Evolutionary conservation across 2,329 filamentous ascomycete genomes (phyloP).

Genomic region (Fusarium sp.): DNA sequence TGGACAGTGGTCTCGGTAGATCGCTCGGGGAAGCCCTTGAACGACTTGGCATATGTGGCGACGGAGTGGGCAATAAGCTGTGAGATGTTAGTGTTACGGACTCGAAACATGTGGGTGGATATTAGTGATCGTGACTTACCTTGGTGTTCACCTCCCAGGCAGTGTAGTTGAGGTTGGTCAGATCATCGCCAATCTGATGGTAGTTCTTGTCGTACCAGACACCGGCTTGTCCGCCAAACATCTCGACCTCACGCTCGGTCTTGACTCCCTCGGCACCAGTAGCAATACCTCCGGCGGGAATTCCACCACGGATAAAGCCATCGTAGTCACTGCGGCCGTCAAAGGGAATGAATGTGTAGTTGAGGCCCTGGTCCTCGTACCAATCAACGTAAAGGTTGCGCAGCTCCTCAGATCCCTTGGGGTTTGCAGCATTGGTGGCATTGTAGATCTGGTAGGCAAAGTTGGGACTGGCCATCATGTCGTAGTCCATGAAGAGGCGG

Average conservation of each 20-base stretch:
- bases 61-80: conserved; percentile 78
- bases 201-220: conserved; percentile 71
- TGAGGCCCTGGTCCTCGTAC: conserved; percentile 72
- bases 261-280: conserved; percentile 84
- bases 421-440: conserved; percentile 77
- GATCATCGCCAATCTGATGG: conserved; percentile 72
- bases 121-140: conserved; percentile 53
- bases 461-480: conserved; percentile 77
- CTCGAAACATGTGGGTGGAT: background rate
- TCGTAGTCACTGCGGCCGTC: conserved; percentile 86
- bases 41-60: conserved; percentile 76
- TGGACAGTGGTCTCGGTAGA: conserved; percentile 49
- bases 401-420: conserved; percentile 77
- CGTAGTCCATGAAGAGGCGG: conserved; percentile 77
- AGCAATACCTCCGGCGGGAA: conserved; percentile 80
- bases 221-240: conserved; percentile 79
- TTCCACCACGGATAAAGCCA: conserved; percentile 78
- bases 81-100: conserved; percentile 33
- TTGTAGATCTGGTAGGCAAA: conserved; percentile 78
- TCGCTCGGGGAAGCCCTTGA: conserved; percentile 74
- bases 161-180: conserved; percentile 69
- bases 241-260: conserved; percentile 72
- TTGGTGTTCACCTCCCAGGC: conserved; percentile 73
- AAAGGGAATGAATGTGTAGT: conserved; percentile 79
- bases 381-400: conserved; percentile 76